Percentiles rank a stretch among this genome's conserved stretches.
Conservation (phyloP, 192 early-diverging fungal genomes). For the Backusella liffmaniae region DNA sequence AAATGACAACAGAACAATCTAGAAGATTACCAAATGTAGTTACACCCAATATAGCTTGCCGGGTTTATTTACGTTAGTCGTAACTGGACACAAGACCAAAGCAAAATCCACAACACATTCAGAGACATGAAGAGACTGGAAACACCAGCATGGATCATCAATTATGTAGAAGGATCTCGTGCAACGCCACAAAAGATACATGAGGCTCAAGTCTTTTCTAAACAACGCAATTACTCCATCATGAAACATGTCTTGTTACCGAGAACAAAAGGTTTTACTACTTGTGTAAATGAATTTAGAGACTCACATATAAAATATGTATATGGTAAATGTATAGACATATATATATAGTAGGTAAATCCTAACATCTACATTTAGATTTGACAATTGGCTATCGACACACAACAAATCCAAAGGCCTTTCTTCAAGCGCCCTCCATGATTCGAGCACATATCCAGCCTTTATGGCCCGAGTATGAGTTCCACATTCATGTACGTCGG, state of each 20-base stretch:
- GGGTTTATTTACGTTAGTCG: conserved; percentile 58
- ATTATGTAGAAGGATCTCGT: conserved; percentile 57
- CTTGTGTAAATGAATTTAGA: conserved; percentile 52
- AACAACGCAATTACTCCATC: conserved; percentile 41
- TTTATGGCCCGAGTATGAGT: conserved; percentile 53
- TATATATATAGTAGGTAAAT: neutral
- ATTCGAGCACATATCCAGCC: conserved; percentile 45
- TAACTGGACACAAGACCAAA: conserved; percentile 54
- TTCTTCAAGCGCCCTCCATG: conserved; percentile 51
- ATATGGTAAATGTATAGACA: conserved; percentile 42
- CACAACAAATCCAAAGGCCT: conserved; percentile 30
- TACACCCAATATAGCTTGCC: conserved; percentile 31
- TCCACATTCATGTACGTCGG: conserved; percentile 82
- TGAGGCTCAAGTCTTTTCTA: conserved; percentile 50
- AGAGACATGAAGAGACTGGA: conserved; percentile 44
- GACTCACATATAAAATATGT: conserved; percentile 55
- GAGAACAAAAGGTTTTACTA: conserved; percentile 54
- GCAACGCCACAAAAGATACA: conserved; percentile 46
- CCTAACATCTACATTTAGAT: conserved; percentile 30
- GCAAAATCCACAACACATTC: conserved; percentile 52
- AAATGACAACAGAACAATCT: neutral
- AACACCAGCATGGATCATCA: conserved; percentile 54
- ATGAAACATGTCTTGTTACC: conserved; percentile 53
- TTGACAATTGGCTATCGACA: conserved; percentile 54
- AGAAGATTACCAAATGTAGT: neutral